A percentile compares a stretch with the other conserved stretches of the same genome.
Conservation (phyloP, 148 eudicot species). For the Fagopyrum esculentum region DNA sequence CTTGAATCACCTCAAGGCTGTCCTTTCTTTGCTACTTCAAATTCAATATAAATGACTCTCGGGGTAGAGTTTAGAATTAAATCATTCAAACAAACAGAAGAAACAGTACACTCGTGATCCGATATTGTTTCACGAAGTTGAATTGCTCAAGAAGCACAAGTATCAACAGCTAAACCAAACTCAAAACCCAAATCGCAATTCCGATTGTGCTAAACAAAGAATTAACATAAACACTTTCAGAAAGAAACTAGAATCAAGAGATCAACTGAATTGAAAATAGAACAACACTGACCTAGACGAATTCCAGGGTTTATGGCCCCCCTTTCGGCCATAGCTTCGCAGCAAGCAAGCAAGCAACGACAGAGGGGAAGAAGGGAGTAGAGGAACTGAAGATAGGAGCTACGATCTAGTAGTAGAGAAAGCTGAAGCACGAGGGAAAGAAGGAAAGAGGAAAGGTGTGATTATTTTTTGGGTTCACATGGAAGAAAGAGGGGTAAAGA, state of each 20-base stretch:
- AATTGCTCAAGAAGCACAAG: neutral
- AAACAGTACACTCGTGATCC: neutral
- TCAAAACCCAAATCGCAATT: neutral
- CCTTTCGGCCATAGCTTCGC: slow-evolving; percentile 32
- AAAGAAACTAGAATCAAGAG: neutral
- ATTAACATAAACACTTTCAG: neutral
- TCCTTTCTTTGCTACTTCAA: neutral
- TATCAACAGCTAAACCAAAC: neutral
- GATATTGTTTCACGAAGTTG: slow-evolving; percentile 1
- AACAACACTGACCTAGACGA: slow-evolving; percentile 24
- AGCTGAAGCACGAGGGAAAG: neutral
- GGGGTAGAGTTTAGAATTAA: neutral
- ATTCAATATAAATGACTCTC: neutral
- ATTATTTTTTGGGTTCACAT: neutral
- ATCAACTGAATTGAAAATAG: neutral
- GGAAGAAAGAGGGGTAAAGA: neutral
- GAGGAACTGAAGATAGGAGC: neutral
- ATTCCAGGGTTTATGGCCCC: slow-evolving; percentile 33
- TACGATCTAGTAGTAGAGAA: slow-evolving; percentile 7
- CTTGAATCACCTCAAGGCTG: neutral
- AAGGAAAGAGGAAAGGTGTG: slow-evolving; percentile 2
- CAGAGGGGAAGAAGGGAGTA: too few species aligned
- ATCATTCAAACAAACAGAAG: neutral
- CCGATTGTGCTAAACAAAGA: neutral
- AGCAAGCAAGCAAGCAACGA: neutral